Percentiles rank a stretch among this genome's conserved stretches.
Evolutionary conservation across 192 early-diverging fungal genomes (phyloP).

Genomic region (Paraglomus brasilianum): DNA sequence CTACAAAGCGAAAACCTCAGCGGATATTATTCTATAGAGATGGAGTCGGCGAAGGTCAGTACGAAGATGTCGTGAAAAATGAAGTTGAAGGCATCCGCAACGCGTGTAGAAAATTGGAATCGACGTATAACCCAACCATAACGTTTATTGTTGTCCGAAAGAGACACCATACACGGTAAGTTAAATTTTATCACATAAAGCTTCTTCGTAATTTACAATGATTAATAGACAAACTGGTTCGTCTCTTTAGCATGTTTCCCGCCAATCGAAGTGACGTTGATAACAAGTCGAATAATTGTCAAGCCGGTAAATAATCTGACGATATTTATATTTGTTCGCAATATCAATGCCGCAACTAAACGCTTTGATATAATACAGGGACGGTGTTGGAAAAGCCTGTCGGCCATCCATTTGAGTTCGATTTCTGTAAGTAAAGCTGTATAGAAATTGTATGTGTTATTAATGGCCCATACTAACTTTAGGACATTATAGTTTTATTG

Average conservation of each 20-base stretch:
- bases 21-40: slow-evolving; percentile 85
- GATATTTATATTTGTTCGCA: slow-evolving; percentile 15
- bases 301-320: slow-evolving; percentile 49
- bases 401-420: slow-evolving; percentile 9
- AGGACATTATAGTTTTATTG: slow-evolving; percentile 52
- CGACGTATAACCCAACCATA: slow-evolving; percentile 71
- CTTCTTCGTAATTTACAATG: neutral
- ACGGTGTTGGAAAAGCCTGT: slow-evolving; percentile 16
- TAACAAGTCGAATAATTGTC: slow-evolving; percentile 66
- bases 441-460: too few relatives aligned
- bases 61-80: neutral
- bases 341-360: neutral
- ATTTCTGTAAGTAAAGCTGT: neutral
- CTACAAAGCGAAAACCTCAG: slow-evolving; percentile 64
- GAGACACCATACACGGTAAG: slow-evolving; percentile 78
- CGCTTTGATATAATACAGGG: slow-evolving; percentile 46
- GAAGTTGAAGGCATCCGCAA: slow-evolving; percentile 24
- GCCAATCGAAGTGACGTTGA: slow-evolving; percentile 55
- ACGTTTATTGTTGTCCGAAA: slow-evolving; percentile 88
- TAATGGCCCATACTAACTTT: neutral
- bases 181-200: neutral
- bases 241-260: slow-evolving; percentile 61
- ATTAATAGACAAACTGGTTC: neutral
- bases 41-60: slow-evolving; percentile 82
- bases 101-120: slow-evolving; percentile 59